Evolutionary conservation across 1,284 basidiomycete genomes (phyloP).

Genomic region (Rhodofomes roseus): DNA sequence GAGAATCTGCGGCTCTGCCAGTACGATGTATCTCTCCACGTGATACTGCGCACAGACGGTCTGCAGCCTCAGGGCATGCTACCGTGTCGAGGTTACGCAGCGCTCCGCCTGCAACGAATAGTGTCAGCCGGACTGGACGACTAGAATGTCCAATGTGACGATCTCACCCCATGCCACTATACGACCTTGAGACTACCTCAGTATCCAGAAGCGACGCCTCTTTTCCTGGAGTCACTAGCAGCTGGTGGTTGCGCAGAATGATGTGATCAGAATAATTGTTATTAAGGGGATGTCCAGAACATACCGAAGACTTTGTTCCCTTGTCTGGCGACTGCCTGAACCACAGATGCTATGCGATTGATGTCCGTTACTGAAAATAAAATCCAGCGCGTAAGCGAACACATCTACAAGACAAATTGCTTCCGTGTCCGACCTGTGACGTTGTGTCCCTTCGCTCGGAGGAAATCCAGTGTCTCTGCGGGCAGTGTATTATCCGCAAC

Average conservation of each 20-base stretch:
- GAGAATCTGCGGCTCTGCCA: constrained; percentile 4
- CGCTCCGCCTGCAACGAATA: too few relatives aligned
- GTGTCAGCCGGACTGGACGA: neutral
- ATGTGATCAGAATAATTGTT: constrained; percentile 3
- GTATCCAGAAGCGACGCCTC: constrained; percentile 79
- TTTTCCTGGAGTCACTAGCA: constrained; percentile 82
- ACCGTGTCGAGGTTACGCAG: too few relatives aligned
- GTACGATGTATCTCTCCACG: neutral
- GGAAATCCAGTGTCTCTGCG: constrained; percentile 45
- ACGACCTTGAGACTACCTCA: constrained; percentile 22
- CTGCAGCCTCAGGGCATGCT: too few relatives aligned
- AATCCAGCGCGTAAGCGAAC: neutral
- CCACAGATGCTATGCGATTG: constrained; percentile 60
- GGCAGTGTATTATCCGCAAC: constrained; percentile 67
- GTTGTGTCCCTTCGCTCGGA: constrained; percentile 69
- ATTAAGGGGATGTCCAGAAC: constrained; percentile 15
- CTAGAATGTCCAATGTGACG: neutral
- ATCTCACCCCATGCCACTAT: neutral
- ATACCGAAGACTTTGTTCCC: constrained; percentile 58
- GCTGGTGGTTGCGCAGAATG: constrained; percentile 38
- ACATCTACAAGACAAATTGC: neutral
- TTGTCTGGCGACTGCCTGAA: constrained; percentile 66
- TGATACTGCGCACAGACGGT: neutral
- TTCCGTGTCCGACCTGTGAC: constrained; percentile 48
- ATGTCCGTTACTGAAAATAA: constrained; percentile 38